A percentile compares a stretch with the other conserved stretches of the same genome.
These are phyloP conservation scores for Closterium sp. DNA, from an alignment of 139 green algal species.

Conservation along the genomic window DNA sequence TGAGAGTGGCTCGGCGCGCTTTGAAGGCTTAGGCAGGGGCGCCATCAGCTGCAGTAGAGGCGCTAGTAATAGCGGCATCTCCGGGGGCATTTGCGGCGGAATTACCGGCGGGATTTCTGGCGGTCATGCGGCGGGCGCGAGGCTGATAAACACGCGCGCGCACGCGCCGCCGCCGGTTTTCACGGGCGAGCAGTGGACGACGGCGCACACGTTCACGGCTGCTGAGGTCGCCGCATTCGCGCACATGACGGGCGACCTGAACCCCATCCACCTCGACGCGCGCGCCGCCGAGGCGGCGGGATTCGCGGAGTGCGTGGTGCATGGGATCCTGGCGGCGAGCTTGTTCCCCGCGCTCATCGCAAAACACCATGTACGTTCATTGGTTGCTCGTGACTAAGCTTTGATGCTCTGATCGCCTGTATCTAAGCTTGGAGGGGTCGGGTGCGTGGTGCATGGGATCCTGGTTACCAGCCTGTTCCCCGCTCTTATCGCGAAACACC, in stretches of 20 bases:
- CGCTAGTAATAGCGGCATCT: not conserved
- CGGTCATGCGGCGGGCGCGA: not conserved
- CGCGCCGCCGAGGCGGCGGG: not conserved
- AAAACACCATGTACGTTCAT: not conserved
- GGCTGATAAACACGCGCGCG: not conserved
- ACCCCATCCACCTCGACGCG: slow-evolving; percentile 6
- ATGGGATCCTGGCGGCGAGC: not conserved
- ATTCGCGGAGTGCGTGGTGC: not conserved
- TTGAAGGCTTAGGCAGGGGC: not conserved
- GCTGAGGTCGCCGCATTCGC: not conserved
- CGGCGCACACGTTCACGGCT: not conserved
- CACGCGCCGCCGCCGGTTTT: not conserved
- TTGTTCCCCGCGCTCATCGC: not conserved
- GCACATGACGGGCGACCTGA: not conserved
- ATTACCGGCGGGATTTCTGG: not conserved
- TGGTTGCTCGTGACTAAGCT: no score
- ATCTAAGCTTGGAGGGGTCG: no score
- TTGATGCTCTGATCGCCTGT: no score
- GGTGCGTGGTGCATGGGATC: not conserved
- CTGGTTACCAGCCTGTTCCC: not conserved
- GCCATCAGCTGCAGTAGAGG: not conserved
- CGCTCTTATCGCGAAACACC: not conserved
- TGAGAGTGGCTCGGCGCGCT: not conserved
- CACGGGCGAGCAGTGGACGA: not conserved
- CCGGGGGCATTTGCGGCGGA: not conserved